phyloP scores from a whole-genome alignment of 2,329 filamentous ascomycete species.

The Scedosporium minutisporum region DNA sequence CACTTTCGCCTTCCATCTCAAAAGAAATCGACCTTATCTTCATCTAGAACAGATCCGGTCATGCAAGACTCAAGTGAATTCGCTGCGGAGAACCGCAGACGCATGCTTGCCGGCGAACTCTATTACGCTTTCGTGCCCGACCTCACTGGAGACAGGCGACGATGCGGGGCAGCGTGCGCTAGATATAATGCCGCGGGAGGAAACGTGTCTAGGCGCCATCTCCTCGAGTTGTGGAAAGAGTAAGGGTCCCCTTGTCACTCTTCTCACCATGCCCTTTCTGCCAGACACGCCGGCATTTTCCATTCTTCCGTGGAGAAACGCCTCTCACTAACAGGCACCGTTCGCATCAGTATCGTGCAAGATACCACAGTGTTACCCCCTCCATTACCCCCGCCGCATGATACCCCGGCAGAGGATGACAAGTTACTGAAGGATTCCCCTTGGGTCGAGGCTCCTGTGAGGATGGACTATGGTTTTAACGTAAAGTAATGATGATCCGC shows the following conservation, averaged over 20 bases:
- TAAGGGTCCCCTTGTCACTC: slow-evolving; percentile 32
- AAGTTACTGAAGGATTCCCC: slow-evolving; percentile 52
- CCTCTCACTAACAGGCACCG: neutral
- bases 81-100: slow-evolving; percentile 33
- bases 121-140: slow-evolving; percentile 66
- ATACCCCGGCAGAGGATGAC: slow-evolving; percentile 45
- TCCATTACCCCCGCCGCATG: slow-evolving; percentile 41
- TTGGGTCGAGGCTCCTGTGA: slow-evolving; percentile 61
- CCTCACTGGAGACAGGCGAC: slow-evolving; percentile 50
- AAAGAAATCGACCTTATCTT: slow-evolving; percentile 1
- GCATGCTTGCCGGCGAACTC: slow-evolving; percentile 59
- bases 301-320: neutral
- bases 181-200: slow-evolving; percentile 52
- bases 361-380: slow-evolving; percentile 56
- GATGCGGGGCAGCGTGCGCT: slow-evolving; percentile 51
- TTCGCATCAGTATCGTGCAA: slow-evolving; percentile 41
- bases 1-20: neutral
- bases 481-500: slow-evolving; percentile 35
- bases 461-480: slow-evolving; percentile 71
- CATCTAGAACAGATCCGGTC: neutral
- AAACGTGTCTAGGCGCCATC: slow-evolving; percentile 48
- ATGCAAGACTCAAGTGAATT: slow-evolving; percentile 3
- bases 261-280: neutral
- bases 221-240: slow-evolving; percentile 63
- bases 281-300: neutral